A percentile compares a stretch with the other conserved stretches of the same genome.
These are phyloP conservation scores for Acanthamoeba triangularis DNA, from an alignment of 208 protist genomes.

Conservation along the genomic window DNA sequence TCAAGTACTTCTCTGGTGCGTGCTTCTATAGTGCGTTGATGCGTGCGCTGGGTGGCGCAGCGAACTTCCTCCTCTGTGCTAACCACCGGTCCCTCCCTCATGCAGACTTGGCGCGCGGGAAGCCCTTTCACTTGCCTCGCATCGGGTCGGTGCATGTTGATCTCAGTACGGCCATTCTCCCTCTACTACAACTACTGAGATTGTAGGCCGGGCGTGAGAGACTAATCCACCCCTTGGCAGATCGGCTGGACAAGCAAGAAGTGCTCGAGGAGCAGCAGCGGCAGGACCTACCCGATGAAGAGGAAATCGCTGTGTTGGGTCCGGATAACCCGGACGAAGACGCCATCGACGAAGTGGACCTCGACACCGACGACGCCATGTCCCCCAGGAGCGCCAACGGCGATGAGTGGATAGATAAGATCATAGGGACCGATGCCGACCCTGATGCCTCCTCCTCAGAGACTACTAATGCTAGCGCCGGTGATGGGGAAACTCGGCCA, in stretches of 20 bases:
- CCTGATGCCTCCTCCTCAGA: background rate
- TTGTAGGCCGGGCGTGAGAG: too few relatives aligned
- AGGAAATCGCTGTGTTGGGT: slow-evolving; percentile 46
- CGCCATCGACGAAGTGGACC: slow-evolving; percentile 43
- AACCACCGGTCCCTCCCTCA: too few relatives aligned
- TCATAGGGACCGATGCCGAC: background rate
- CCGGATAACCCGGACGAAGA: slow-evolving; percentile 5
- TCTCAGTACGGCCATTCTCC: background rate
- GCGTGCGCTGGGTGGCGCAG: background rate
- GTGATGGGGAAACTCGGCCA: background rate
- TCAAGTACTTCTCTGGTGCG: slow-evolving; percentile 44
- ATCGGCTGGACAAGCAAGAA: background rate
- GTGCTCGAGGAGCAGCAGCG: background rate
- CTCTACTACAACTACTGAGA: background rate
- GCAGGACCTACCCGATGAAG: background rate
- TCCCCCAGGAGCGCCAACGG: background rate
- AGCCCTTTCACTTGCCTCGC: background rate
- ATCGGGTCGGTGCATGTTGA: slow-evolving; percentile 13
- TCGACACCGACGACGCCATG: background rate
- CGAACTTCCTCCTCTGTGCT: background rate
- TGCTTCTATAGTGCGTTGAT: background rate
- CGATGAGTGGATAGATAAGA: background rate
- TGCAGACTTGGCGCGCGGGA: slow-evolving; percentile 45
- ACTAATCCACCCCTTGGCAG: background rate
- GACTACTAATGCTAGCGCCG: background rate